Evolutionary conservation across 2,329 filamentous ascomycete species (phyloP), one percentile per base, ranked within the genome.

Genomic region (Phoma sp.): DNA sequence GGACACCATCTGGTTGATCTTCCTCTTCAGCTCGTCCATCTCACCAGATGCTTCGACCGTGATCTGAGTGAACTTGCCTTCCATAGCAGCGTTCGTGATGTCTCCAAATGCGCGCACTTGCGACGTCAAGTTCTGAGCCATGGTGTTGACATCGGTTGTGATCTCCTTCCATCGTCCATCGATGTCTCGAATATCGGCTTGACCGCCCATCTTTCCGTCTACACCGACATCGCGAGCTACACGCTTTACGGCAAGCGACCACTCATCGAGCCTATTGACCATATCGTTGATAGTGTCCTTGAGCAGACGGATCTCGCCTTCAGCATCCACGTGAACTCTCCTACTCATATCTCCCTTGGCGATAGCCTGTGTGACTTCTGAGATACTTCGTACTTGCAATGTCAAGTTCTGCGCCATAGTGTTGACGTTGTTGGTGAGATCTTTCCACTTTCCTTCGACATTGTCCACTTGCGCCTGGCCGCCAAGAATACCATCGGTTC

Each of bases 1-100:
- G 72, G 90, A 95, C 47, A 98, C 93, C 95, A 99, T 99, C 79
- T 96, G 91, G 74, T 98, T 99, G 83, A 99, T 98, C 82, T 98
- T 98, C 68, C 93, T 88, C 79, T 99, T 99, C 66, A 99, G 83
- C 75, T 98, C 93, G 76, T 98, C 95, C 95, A 99, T 98, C 77
- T 99, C 95, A 60, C 95, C 95, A 10, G 93, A 97, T 18, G 95
- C 95, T 75, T 97, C 93, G 14, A 99, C 93, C 42, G 95, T 96
- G 73, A 99, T 86, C 73, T 97, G 96, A 23, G 91, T 96, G 75
- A 98, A 98, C 76, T 99, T 93, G 60, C 95, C 95, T 72, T 96
- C 93, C 55, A 93, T 97, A 25, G 95, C 95, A 33, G 95, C 87
- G 74, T 97, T 96, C n/a, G 93, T 97, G 67, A 99, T 98, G 73